phyloP scores from a whole-genome alignment of 345 rosid genomes.

The Carallia brachiata region DNA sequence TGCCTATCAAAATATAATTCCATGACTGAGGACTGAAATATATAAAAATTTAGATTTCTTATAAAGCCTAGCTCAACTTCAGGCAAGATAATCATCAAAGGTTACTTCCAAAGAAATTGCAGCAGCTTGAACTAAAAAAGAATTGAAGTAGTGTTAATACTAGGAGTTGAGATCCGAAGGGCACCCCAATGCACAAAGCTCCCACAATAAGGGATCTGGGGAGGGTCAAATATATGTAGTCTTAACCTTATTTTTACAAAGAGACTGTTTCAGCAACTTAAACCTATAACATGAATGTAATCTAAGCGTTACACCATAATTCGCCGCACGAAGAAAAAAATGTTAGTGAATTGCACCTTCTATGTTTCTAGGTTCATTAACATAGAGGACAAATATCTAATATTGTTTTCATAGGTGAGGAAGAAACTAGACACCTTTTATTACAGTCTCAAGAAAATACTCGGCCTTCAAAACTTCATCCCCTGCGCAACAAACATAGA shows the following conservation, averaged over 20 bases:
- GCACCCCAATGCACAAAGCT: too few relatives aligned
- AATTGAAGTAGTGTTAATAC: too few relatives aligned
- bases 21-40: neutral
- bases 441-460: slow-evolving; percentile 67
- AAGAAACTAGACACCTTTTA: slow-evolving; percentile 51
- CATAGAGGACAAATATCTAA: neutral
- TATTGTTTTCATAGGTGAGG: neutral
- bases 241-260: too few relatives aligned
- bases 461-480: slow-evolving; percentile 68
- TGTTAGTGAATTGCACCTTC: neutral
- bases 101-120: neutral
- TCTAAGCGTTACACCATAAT: too few relatives aligned
- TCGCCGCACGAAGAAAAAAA: neutral
- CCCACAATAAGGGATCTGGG: too few relatives aligned
- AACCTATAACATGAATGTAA: too few relatives aligned
- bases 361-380: slow-evolving; percentile 1
- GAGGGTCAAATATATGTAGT: too few relatives aligned
- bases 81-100: neutral
- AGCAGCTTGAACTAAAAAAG: too few relatives aligned
- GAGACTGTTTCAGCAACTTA: too few relatives aligned
- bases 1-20: neutral
- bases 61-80: neutral
- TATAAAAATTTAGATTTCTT: neutral
- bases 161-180: too few relatives aligned
- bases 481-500: slow-evolving; percentile 42